Percentiles rank a stretch among this genome's conserved stretches.
Conservation (phyloP, 2,329 filamentous ascomycete genomes). For the Cladosporium halotolerans region DNA sequence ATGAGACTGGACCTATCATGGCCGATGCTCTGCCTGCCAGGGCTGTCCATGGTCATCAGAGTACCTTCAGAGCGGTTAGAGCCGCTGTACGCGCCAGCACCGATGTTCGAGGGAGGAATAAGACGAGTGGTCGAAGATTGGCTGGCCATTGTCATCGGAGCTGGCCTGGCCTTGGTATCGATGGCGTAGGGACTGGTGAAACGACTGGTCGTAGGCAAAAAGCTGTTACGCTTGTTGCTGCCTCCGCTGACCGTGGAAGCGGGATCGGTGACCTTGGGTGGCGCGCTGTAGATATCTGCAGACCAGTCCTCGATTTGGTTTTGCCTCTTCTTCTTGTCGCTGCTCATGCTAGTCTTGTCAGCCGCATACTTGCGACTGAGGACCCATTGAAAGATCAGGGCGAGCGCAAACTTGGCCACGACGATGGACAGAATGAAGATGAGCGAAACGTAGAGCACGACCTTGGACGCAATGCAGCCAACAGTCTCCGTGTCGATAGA, state of each 20-base stretch:
- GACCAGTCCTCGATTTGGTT: conserved; percentile 97
- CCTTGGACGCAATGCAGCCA: conserved; percentile 93
- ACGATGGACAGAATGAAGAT: conserved; percentile 90
- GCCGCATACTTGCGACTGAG: conserved; percentile 80
- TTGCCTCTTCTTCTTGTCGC: conserved; percentile 75
- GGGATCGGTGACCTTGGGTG: conserved; percentile 71
- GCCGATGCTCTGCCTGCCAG: conserved; percentile 16
- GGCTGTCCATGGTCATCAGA: conserved; percentile 40
- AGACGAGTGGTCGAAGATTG: conserved; percentile 71
- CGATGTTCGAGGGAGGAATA: conserved; percentile 44
- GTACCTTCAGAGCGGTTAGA: conserved; percentile 53
- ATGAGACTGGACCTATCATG: conserved; percentile 15
- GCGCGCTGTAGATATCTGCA: conserved; percentile 92
- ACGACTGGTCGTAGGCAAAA: conserved; percentile 87
- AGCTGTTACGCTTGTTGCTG: conserved; percentile 74
- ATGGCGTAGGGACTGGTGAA: conserved; percentile 87
- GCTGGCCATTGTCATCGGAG: conserved; percentile 90
- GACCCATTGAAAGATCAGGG: conserved; percentile 94
- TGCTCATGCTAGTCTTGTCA: conserved; percentile 73
- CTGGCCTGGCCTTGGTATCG: conserved; percentile 53
- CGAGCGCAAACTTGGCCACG: conserved; percentile 75
- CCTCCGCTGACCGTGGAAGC: conserved; percentile 60
- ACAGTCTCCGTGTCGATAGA: conserved; percentile 93
- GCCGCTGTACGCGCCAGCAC: conserved; percentile 63
- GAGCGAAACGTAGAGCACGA: conserved; percentile 90